Percentiles rank a stretch among this genome's conserved stretches.
These are phyloP conservation scores for Rhizodiscina lignyota DNA, from an alignment of 495 filamentous ascomycete species.

Conservation along the genomic window DNA sequence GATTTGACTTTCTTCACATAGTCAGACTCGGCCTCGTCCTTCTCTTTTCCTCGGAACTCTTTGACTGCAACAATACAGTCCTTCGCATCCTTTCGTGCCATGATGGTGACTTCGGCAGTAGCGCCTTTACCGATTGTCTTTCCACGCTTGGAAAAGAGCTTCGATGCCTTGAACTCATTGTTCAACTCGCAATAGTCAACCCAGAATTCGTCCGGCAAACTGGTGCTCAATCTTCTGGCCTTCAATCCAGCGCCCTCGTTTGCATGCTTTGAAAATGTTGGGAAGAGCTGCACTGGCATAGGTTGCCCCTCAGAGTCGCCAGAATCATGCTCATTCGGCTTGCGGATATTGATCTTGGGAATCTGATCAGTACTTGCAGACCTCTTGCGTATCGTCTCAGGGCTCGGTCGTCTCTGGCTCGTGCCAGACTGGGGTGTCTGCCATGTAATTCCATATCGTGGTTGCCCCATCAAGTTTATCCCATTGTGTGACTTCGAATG, in stretches of 20 bases:
- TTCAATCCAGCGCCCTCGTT: conserved; percentile 48
- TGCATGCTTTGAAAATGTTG: conserved; percentile 29
- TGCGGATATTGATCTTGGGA: conserved; percentile 2
- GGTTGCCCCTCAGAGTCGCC: conserved; percentile 2
- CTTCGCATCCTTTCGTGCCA: conserved; percentile 38
- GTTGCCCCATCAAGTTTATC: conserved; percentile 4
- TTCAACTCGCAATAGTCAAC: conserved; percentile 44
- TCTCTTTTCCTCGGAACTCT: conserved; percentile 50
- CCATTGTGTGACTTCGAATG: conserved; percentile 1
- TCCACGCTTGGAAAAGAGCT: conserved; percentile 35
- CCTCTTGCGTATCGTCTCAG: conserved; percentile 7
- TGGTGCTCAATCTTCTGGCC: conserved; percentile 43
- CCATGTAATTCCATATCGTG: conserved; percentile 7
- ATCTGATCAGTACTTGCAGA: conserved; percentile 10
- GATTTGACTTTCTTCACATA: conserved; percentile 68
- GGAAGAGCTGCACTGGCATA: conserved; percentile 9
- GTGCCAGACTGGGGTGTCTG: background rate
- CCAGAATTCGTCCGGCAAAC: conserved; percentile 44
- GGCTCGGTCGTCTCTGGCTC: background rate
- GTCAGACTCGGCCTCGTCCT: conserved; percentile 42
- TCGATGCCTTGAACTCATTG: conserved; percentile 41
- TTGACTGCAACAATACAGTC: conserved; percentile 58
- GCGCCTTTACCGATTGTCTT: conserved; percentile 46
- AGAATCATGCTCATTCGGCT: background rate
- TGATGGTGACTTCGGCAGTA: conserved; percentile 54